Percentiles rank a stretch among this genome's conserved stretches.
phyloP scores from a whole-genome alignment of 768 basidiomycete species.

The Mycena floridula region DNA sequence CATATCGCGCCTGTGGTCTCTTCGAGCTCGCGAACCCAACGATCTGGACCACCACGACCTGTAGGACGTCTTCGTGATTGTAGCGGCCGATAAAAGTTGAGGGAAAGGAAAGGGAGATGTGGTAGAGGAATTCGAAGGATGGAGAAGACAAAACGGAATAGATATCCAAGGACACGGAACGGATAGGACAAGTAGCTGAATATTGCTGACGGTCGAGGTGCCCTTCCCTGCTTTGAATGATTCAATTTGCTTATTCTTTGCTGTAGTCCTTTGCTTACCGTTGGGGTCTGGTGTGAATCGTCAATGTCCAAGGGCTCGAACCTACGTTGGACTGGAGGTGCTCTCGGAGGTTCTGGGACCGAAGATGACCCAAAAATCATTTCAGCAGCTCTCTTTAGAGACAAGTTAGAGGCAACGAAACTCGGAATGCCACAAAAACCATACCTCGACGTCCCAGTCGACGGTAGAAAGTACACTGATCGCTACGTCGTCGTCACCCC shows the following conservation, averaged over 20 bases:
- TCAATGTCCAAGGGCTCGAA: conserved; percentile 45
- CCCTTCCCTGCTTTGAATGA: conserved; percentile 8
- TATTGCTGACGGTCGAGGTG: conserved; percentile 16
- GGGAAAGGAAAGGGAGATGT: conserved; percentile 40
- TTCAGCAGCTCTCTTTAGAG: conserved; percentile 48
- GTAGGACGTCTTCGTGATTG: conserved; percentile 27
- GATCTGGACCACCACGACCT: conserved; percentile 53
- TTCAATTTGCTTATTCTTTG: too few relatives aligned
- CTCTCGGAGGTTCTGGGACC: conserved; percentile 7
- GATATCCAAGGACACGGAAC: conserved; percentile 47
- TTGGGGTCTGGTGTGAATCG: conserved; percentile 35
- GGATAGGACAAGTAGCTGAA: conserved; percentile 52
- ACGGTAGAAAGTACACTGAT: conserved; percentile 55
- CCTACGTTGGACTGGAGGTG: conserved; percentile 6
- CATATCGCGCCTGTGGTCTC: conserved; percentile 78
- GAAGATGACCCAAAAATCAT: conserved; percentile 43
- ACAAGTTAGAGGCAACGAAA: neutral
- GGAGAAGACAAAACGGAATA: conserved; percentile 62
- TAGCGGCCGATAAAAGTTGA: conserved; percentile 38
- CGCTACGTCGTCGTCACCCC: conserved; percentile 55
- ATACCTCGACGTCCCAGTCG: conserved; percentile 67
- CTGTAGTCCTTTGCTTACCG: conserved; percentile 2
- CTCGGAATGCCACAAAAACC: conserved; percentile 8
- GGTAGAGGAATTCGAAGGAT: conserved; percentile 66
- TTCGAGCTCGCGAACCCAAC: conserved; percentile 77